Evolutionary conservation across 345 rosid genomes (phyloP).

Genomic region (Lepidium africanum): DNA sequence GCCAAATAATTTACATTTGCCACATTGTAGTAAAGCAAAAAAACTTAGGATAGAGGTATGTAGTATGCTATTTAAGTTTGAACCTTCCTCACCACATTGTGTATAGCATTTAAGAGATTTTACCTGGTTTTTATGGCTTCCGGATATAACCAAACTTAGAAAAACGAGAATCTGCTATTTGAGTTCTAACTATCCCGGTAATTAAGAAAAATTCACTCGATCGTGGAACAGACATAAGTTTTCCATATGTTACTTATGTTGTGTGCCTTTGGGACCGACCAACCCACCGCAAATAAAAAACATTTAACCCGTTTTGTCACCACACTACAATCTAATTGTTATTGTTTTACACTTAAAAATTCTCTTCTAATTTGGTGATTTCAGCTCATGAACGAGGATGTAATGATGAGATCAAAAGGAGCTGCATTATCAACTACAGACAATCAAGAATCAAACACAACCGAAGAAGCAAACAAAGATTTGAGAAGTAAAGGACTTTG

Average conservation of each 20-base stretch:
- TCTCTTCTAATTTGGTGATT: background rate
- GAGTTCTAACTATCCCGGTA: too few species aligned
- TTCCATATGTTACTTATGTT: background rate
- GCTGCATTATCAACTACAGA: slow-evolving; percentile 17
- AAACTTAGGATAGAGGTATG: too few species aligned
- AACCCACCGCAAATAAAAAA: background rate
- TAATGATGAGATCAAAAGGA: slow-evolving; percentile 41
- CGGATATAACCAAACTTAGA: too few species aligned
- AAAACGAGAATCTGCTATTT: too few species aligned
- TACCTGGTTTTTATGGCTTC: too few species aligned
- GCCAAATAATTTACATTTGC: too few species aligned
- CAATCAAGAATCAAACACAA: slow-evolving; percentile 23
- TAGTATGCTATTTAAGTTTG: too few species aligned
- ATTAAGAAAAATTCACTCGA: too few species aligned
- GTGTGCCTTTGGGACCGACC: background rate
- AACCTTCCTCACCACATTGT: too few species aligned
- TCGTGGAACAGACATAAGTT: too few species aligned
- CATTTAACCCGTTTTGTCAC: background rate
- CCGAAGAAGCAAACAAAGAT: slow-evolving; percentile 39
- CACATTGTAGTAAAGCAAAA: too few species aligned
- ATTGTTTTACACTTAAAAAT: background rate
- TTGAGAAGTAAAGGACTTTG: slow-evolving; percentile 77
- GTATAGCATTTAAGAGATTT: too few species aligned
- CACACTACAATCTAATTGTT: background rate
- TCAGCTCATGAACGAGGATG: slow-evolving; percentile 50